Conservation (phyloP, 805 yeast genomes). For the Torulaspora indica region DNA sequence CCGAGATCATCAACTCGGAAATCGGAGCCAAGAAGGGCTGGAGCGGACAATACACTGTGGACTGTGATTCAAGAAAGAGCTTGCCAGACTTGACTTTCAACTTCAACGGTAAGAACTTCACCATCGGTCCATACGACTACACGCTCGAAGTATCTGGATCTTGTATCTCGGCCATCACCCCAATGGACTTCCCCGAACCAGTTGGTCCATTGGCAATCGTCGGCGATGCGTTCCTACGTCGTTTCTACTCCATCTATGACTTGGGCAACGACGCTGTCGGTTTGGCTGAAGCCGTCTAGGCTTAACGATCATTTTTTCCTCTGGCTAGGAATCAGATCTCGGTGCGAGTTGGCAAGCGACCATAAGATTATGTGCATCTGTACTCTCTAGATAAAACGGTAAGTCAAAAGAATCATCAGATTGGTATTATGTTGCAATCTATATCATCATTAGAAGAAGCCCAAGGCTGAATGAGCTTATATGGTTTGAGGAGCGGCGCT, state of each 20-base stretch:
- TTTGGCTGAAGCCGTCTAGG: constrained; percentile 68
- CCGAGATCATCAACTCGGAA: constrained; percentile 90
- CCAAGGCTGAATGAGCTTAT: no score
- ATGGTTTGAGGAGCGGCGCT: not conserved
- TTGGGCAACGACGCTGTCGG: constrained; percentile 89
- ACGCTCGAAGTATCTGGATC: constrained; percentile 91
- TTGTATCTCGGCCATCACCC: constrained; percentile 93
- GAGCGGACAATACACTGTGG: constrained; percentile 95
- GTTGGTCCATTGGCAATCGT: constrained; percentile 94
- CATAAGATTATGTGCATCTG: not conserved
- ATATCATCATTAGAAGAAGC: not conserved
- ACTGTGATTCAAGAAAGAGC: constrained; percentile 76
- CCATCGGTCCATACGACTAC: constrained; percentile 85
- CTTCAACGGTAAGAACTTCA: constrained; percentile 86
- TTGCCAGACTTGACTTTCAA: constrained; percentile 91
- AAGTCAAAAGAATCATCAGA: not conserved
- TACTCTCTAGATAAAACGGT: not conserved
- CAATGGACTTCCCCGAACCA: constrained; percentile 96
- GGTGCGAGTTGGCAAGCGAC: not conserved
- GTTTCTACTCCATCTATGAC: constrained; percentile 90
- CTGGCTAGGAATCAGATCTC: constrained; percentile 1
- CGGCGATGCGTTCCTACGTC: constrained; percentile 97
- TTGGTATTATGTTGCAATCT: not conserved
- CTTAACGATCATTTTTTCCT: not conserved
- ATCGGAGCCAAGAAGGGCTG: constrained; percentile 97